Base-by-base conservation (phyloP, 441 rosid genomes). In the Erodium texanum region DNA sequence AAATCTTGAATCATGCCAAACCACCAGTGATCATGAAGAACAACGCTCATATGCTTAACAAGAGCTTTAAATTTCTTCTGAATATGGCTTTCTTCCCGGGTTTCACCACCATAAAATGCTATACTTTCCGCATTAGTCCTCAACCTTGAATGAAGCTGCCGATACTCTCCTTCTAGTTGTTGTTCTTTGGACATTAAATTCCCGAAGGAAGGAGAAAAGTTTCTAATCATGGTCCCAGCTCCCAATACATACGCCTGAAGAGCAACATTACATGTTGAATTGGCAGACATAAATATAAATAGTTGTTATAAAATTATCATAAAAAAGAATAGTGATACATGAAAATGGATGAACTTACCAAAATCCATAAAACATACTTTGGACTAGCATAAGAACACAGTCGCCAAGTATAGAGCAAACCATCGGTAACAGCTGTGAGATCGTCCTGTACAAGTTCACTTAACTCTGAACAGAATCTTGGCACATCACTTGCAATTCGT, bases 1-100 rank as follows among this genome's bases (percentile, higher is more conserved):
- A 95, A 95, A 81, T 95, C 98, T 66, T 95, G 98, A 78, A 95
- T 90, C 98, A 95, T 95, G 80, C 99, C 99, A 81, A 95, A 95
- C 99, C 99, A 95, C 99, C 99, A 95, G 74, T 92, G 95, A 24
- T 95, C 96, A 71, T 89, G 96, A 77, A 87, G 93, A 70, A 95
- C 99, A 20, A 64, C 69, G 24, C 89, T 81, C 90, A 95, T 73
- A 77, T 95, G 99, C 68, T 79, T 74, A 75, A 87, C 79, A 36
- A 95, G 92, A 76, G 78, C 76, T 79, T 73, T 88, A 84, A 95
- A 95, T 78, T 89, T 95, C 79, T 85, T 81, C 79, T 89, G 90
- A 79, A 95, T 92, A 76, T 95, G 97, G 79, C 82, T 90, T 77
- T 85, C 97, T 78, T 95, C 99, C 76, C 93, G 87, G 22, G 41